Base-by-base conservation (phyloP, 805 yeast genomes). In the Wickerhamiella kazuoi region DNA sequence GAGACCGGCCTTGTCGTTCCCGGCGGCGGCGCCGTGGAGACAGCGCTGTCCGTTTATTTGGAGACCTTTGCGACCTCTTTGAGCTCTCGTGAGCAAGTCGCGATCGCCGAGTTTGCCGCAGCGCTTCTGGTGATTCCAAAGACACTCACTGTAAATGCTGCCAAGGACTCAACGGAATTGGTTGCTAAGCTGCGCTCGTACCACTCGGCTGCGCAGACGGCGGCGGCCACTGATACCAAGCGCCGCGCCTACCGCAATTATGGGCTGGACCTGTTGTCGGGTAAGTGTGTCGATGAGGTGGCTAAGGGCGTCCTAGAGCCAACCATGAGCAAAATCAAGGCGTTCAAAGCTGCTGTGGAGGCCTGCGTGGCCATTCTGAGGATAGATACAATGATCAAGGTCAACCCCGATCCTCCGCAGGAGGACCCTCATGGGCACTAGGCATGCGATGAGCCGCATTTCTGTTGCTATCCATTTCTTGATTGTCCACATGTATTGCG, bases 21-120 rank as follows among this genome's bases (percentile, higher is more conserved):
- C 33, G 99, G 99, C 45, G 99, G 99, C 48, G 99, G 99, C 44
- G 93, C 94, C n/a, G 98, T 90, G 28, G 99, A 90, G 63, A 71
- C 94, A 38, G 97, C 97, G 2, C 69, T 90, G 55, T 86, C 84
- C 64, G 84, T 90, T 39, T 90, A 82, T 59, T 67, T 90, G 57
- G 98, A 90, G 61, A 87, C 82, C 58, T 90, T 90, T 61, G 98
- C 98, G 37, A 90, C 97, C 7, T 84, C 97, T 1, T 87, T 90
- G 38, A 96, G 97, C 3, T 82, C 95, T 16, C 74, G 98, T 54
- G 98, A 90, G 61, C 98, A 90, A 60, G 70, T 90, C 53, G 97
- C 98, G 15, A 90, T 90, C 63, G 93, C 96, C 1, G 98, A 87
- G 63, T 90, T 90, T 67, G 96, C 98, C 29, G 70, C 71, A 47